Conservation (phyloP, 2,329 filamentous ascomycete species). For the Cladophialophora chaetospira region DNA sequence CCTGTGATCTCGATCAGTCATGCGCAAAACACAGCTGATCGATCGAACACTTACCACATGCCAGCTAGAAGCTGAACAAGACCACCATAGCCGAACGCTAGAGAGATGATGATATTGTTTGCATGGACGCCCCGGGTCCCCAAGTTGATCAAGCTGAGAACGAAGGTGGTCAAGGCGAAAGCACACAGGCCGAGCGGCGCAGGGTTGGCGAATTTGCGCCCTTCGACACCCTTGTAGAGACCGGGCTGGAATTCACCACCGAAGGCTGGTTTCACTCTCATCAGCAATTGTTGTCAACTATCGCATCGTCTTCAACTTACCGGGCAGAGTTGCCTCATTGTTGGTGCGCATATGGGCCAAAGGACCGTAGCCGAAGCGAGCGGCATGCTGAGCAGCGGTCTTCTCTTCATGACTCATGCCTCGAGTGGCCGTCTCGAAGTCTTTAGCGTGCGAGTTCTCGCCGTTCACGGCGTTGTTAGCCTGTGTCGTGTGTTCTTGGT, state of each 20-base stretch:
- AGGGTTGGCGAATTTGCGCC: constrained; percentile 75
- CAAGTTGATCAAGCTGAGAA: constrained; percentile 74
- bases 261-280: constrained; percentile 55
- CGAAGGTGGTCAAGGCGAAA: constrained; percentile 82
- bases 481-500: constrained; percentile 15
- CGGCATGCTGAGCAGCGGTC: constrained; percentile 46
- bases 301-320: constrained; percentile 8
- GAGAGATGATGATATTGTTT: constrained; percentile 68
- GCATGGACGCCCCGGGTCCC: constrained; percentile 59
- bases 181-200: constrained; percentile 74
- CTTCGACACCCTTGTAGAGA: constrained; percentile 63
- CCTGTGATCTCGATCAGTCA: constrained; percentile 48
- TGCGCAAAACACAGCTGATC: background rate
- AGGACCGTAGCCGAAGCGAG: constrained; percentile 54
- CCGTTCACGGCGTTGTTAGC: constrained; percentile 5
- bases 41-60: constrained; percentile 68
- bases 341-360: constrained; percentile 52
- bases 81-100: constrained; percentile 75
- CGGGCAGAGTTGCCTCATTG: constrained; percentile 34
- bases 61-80: constrained; percentile 77
- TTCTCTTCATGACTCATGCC: constrained; percentile 49
- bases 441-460: constrained; percentile 16
- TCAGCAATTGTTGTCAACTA: constrained; percentile 2
- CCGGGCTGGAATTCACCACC: constrained; percentile 75
- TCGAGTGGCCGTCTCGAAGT: constrained; percentile 32